A percentile compares a stretch with the other conserved stretches of the same genome.
Evolutionary conservation across 345 rosid genomes (phyloP).

Genomic region (Geranium rotundifolium): DNA sequence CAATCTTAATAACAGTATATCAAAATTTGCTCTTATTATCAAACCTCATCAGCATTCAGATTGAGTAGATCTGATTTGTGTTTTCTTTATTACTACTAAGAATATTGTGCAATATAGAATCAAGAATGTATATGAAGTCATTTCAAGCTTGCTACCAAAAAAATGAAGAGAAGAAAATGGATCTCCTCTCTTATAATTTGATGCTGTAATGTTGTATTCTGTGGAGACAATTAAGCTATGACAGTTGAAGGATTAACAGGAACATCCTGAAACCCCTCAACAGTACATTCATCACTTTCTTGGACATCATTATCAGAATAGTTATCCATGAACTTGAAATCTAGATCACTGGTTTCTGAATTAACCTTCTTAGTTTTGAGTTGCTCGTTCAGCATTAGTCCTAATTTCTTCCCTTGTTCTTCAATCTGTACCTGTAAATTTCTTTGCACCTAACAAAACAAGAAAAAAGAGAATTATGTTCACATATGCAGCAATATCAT

Average conservation of each 20-base stretch:
- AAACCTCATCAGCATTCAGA: background rate
- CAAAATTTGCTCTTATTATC: background rate
- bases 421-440: constrained; percentile 19
- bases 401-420: constrained; percentile 25
- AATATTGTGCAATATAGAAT: background rate
- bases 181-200: background rate
- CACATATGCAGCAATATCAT: background rate
- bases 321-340: background rate
- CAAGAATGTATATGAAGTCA: background rate
- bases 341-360: background rate
- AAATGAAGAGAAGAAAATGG: background rate
- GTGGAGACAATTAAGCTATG: background rate
- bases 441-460: constrained; percentile 15
- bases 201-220: background rate
- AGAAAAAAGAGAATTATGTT: background rate
- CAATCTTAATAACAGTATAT: too few relatives aligned
- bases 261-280: too few relatives aligned
- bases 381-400: constrained; percentile 21
- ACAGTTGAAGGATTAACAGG: too few relatives aligned
- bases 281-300: too few relatives aligned
- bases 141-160: background rate
- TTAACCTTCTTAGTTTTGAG: constrained; percentile 3
- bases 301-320: too few relatives aligned
- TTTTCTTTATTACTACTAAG: too few relatives aligned
- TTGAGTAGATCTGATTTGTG: too few relatives aligned